Base-by-base conservation (phyloP, 2,329 filamentous ascomycete species). In the Coniosporium tulheliwenetii region DNA sequence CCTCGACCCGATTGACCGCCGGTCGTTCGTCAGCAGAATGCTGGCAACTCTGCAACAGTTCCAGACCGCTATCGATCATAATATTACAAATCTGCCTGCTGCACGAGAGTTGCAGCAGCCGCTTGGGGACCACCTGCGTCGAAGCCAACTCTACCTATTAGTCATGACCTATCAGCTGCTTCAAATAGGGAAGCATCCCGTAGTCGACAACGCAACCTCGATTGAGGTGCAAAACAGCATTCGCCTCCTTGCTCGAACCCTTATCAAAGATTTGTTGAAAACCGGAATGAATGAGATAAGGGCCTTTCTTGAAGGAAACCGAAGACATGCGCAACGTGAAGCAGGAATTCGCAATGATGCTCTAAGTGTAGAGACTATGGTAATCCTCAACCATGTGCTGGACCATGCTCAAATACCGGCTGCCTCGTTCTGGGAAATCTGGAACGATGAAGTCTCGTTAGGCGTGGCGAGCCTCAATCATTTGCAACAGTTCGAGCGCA, bases 1-100 rank as follows among this genome's bases (percentile, higher is more conserved):
- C 46, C 57, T 65, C 29, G 73, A 77, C 49, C 58, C 67, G 1
- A 57, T 75, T 13, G 73, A 77, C 50, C 65, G 73, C 13, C 53
- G 48, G 19, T 52, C 57, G 4, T 75, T 69, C 46, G 55, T 67
- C 3, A 48, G 53, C 13, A 63, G 61, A 41, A 52, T 69, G 37
- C 54, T 54, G 12, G 54, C 56, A n/a, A 44, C 70, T 10, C 53
- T 62, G 30, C 57, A 65, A 36, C 51, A 56, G 3, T 35, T 64
- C 5, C 45, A 52, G 12, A 50, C 55, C 13, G 46, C 42, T 19
- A 26, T 47, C n/a, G 40, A 45, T 8, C 39, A 40, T 12, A 19
- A 30, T 5, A 10, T 12, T 19, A 16, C 13, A 16, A 19, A 19
- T 10, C 12, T 15, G 33, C 33, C 33, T 5, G 33, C 39, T 19